phyloP scores from a whole-genome alignment of 306 rosid species.

The Pyrus betulifolia region DNA sequence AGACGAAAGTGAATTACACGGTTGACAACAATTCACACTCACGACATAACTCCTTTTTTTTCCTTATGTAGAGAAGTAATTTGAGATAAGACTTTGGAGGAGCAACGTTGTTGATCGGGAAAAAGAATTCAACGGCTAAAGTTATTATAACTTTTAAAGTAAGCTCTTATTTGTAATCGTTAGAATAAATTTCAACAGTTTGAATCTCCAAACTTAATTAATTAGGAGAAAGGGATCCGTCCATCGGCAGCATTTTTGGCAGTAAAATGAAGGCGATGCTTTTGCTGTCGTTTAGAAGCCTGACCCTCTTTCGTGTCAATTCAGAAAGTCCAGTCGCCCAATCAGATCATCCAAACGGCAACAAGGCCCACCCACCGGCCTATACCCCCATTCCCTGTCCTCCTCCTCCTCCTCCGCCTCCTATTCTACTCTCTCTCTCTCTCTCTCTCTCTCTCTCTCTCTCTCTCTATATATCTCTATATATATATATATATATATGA shows the following conservation, averaged over 20 bases:
- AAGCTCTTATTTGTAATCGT: fast-evolving
- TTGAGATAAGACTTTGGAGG: constrained; percentile 10
- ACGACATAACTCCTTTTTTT: too few relatives aligned
- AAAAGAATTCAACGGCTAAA: too few relatives aligned
- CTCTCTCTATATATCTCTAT: too few relatives aligned
- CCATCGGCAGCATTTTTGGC: constrained; percentile 14
- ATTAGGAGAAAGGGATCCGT: not conserved
- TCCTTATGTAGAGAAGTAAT: constrained; percentile 9
- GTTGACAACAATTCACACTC: not conserved
- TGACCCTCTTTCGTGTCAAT: constrained; percentile 4
- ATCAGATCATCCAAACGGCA: constrained; percentile 13
- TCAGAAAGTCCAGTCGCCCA: constrained; percentile 16
- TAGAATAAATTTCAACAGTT: too few relatives aligned
- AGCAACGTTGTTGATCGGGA: not conserved
- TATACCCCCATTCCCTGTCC: not conserved
- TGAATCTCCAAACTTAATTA: fast-evolving
- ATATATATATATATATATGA: not conserved
- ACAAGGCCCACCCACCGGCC: constrained; percentile 1
- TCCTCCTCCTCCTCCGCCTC: not conserved
- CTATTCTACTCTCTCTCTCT: not conserved
- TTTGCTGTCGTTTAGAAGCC: constrained; percentile 27
- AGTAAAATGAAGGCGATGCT: constrained; percentile 18
- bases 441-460: not conserved
- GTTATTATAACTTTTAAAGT: too few relatives aligned
- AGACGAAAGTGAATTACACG: not conserved